A percentile compares a stretch with the other conserved stretches of the same genome.
phyloP scores from a whole-genome alignment of 352 stramenopile species.

The Blastocystis sp. region DNA sequence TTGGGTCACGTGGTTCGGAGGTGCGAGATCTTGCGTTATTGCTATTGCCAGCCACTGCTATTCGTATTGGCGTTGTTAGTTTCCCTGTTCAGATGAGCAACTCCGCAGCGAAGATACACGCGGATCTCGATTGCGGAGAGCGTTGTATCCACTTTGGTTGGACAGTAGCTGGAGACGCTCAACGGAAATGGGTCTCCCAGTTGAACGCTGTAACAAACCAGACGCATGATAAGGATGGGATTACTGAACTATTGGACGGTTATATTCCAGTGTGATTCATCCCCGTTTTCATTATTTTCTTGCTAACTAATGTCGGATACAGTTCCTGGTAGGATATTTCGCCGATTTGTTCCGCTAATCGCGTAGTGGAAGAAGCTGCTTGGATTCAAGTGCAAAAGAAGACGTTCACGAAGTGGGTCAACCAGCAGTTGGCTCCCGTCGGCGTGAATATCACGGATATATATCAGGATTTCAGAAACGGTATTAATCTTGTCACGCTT shows the following conservation, averaged over 20 bases:
- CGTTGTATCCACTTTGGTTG: too few species aligned
- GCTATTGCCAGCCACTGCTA: too few species aligned
- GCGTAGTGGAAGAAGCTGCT: constrained; percentile 52
- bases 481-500: constrained; percentile 63
- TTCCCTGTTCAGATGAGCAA: too few species aligned
- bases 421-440: constrained; percentile 48
- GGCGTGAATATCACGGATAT: constrained; percentile 20
- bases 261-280: constrained; percentile 7
- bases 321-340: constrained; percentile 9
- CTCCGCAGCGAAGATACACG: too few species aligned
- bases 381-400: constrained; percentile 72
- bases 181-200: too few species aligned
- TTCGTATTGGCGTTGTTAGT: too few species aligned
- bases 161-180: too few species aligned
- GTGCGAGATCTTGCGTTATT: background rate
- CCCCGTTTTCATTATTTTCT: background rate
- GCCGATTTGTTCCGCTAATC: background rate
- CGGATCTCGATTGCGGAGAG: too few species aligned
- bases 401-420: constrained; percentile 67
- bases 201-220: background rate
- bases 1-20: background rate
- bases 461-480: constrained; percentile 45
- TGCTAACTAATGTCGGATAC: constrained; percentile 7
- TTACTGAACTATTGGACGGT: background rate
- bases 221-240: background rate